These are phyloP conservation scores for Colletotrichum limetticola DNA, from an alignment of 2,329 filamentous ascomycete species.

Conservation along the genomic window DNA sequence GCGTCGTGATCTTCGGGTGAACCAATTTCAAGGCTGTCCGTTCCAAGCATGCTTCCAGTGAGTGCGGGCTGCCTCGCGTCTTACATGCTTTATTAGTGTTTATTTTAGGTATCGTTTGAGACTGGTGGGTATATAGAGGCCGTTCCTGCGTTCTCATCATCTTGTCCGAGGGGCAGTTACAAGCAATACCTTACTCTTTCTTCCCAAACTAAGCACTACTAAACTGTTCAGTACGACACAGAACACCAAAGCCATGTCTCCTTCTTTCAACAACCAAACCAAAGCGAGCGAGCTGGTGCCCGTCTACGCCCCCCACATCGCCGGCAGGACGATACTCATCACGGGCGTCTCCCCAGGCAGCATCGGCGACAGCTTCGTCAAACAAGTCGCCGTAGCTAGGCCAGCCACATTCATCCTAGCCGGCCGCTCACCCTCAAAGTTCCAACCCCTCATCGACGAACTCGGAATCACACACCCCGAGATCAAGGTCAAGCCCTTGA, in stretches of 20 bases:
- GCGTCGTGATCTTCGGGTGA: too few species aligned
- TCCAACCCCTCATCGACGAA: constrained; percentile 47
- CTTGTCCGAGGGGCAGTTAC: neutral
- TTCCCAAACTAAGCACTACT: neutral
- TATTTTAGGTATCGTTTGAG: too few species aligned
- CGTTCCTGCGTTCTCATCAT: neutral
- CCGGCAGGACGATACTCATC: constrained; percentile 50
- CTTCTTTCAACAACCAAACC: constrained; percentile 23
- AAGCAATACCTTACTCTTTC: neutral
- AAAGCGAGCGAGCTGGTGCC: constrained; percentile 42
- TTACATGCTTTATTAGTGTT: too few species aligned
- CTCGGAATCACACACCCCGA: constrained; percentile 45
- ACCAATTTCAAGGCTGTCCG: too few species aligned
- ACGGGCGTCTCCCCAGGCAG: constrained; percentile 53
- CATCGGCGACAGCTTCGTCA: constrained; percentile 50
- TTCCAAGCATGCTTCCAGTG: too few species aligned
- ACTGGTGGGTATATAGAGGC: neutral
- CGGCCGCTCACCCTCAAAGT: constrained; percentile 54
- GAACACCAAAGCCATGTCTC: neutral
- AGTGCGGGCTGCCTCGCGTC: too few species aligned
- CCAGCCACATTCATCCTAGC: constrained; percentile 57
- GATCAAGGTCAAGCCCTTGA: constrained; percentile 47
- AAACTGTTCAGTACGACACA: neutral
- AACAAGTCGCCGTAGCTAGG: constrained; percentile 47
- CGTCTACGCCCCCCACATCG: constrained; percentile 45